Evolutionary conservation across 108 stramenopile genomes (phyloP).

Genomic region (Schizochytrium sp.): DNA sequence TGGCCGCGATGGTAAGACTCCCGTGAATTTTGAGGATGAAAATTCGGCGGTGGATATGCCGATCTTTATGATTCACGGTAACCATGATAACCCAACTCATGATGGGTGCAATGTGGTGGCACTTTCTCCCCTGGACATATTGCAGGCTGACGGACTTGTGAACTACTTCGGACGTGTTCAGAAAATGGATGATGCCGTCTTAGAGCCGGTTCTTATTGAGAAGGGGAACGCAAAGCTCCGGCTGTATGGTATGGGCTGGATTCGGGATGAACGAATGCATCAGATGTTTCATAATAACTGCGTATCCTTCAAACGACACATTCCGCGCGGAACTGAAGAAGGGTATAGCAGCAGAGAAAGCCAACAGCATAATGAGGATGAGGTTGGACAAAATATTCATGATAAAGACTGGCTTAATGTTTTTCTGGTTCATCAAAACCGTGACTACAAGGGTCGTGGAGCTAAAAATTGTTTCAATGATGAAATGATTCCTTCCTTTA

Average conservation of each 20-base stretch:
- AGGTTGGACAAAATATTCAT: slow-evolving; percentile 56
- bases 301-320: slow-evolving; percentile 76
- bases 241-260: slow-evolving; percentile 91
- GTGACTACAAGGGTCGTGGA: slow-evolving; percentile 88
- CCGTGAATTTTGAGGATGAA: slow-evolving; percentile 90
- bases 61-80: slow-evolving; percentile 97
- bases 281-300: slow-evolving; percentile 92
- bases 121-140: slow-evolving; percentile 89
- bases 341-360: not conserved
- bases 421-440: slow-evolving; percentile 97
- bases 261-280: slow-evolving; percentile 97
- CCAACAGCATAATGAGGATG: slow-evolving; percentile 54
- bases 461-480: slow-evolving; percentile 95
- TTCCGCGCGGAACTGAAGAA: not conserved
- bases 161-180: slow-evolving; percentile 97
- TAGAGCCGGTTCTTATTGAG: slow-evolving; percentile 87
- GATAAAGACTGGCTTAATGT: slow-evolving; percentile 83
- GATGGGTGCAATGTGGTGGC: slow-evolving; percentile 80
- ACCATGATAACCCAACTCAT: slow-evolving; percentile 96
- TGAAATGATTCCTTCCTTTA: slow-evolving; percentile 97
- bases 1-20: slow-evolving; percentile 69
- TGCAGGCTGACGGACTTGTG: slow-evolving; percentile 86
- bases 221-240: slow-evolving; percentile 92
- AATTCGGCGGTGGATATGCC: slow-evolving; percentile 85
- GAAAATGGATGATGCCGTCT: slow-evolving; percentile 84